These are phyloP conservation scores for Albugo candida DNA, from an alignment of 352 stramenopile genomes.

Conservation along the genomic window DNA sequence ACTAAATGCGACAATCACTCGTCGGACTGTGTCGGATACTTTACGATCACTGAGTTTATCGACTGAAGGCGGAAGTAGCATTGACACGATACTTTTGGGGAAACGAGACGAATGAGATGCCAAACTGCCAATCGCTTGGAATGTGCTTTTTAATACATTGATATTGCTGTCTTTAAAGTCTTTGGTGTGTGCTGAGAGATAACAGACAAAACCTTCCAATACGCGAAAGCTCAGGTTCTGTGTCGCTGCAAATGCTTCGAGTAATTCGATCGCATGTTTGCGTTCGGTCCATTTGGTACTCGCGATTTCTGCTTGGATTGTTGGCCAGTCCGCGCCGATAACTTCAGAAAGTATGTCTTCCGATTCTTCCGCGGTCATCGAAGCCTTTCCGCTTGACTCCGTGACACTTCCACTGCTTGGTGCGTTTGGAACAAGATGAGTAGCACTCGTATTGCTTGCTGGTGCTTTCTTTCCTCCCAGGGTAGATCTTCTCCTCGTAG, in stretches of 20 bases:
- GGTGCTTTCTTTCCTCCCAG: not conserved
- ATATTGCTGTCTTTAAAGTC: conserved; percentile 81
- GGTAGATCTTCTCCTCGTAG: conserved; percentile 4
- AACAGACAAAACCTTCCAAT: conserved; percentile 60
- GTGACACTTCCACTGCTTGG: not conserved
- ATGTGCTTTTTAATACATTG: conserved; percentile 71
- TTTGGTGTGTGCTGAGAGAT: conserved; percentile 56
- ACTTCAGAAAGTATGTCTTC: conserved; percentile 32
- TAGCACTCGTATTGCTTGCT: conserved; percentile 13
- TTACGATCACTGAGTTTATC: conserved; percentile 77
- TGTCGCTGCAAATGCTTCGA: conserved; percentile 37
- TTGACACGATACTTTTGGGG: conserved; percentile 46
- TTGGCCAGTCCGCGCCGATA: conserved; percentile 32
- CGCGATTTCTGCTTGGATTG: conserved; percentile 32
- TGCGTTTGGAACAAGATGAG: conserved; percentile 3
- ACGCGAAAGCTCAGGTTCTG: conserved; percentile 29
- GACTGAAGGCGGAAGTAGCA: conserved; percentile 36
- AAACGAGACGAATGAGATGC: conserved; percentile 31
- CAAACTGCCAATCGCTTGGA: conserved; percentile 59
- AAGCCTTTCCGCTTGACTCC: not conserved
- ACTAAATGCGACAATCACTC: conserved; percentile 59
- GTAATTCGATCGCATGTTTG: conserved; percentile 45
- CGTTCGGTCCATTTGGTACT: conserved; percentile 72
- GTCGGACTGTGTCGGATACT: conserved; percentile 35
- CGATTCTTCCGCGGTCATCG: conserved; percentile 29